Conservation (phyloP, 208 protist genomes). For the Naegleria lovaniensis region DNA sequence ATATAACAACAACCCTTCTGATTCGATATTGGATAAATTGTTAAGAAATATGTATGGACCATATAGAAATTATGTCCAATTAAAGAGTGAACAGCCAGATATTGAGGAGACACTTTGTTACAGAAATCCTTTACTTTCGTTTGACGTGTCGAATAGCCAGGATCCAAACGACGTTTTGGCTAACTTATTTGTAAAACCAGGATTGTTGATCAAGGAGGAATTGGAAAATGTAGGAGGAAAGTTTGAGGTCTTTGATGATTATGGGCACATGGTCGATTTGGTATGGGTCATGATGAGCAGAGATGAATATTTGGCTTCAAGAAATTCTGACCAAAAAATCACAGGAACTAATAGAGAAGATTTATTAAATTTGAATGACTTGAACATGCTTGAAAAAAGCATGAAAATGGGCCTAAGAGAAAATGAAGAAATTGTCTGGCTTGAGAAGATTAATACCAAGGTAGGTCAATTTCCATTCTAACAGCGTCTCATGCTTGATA, state of each 20-base stretch:
- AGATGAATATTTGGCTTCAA: not conserved
- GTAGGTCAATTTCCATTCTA: not conserved
- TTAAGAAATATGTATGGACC: not conserved
- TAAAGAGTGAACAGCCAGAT: not conserved
- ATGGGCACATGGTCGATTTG: not conserved
- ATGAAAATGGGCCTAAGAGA: not conserved
- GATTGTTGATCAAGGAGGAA: not conserved
- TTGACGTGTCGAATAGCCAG: not conserved
- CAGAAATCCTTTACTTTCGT: not conserved
- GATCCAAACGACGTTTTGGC: not conserved
- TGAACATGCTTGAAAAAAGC: not conserved
- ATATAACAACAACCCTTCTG: not conserved
- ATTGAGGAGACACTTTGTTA: not conserved
- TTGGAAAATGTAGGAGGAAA: not conserved
- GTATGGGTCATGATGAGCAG: not conserved
- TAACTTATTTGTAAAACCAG: not conserved
- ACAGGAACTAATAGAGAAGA: not conserved
- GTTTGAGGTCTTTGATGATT: not conserved
- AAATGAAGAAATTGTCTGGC: not conserved
- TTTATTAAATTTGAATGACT: not conserved
- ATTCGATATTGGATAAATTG: not conserved
- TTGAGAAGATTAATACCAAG: not conserved
- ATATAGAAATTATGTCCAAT: not conserved
- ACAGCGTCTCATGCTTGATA: too few species aligned
- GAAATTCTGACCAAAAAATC: not conserved